Evolutionary conservation across 2,329 filamentous ascomycete species (phyloP), one percentile per base, ranked within the genome.

Genomic region (Gnomoniopsis smithogilvyi): DNA sequence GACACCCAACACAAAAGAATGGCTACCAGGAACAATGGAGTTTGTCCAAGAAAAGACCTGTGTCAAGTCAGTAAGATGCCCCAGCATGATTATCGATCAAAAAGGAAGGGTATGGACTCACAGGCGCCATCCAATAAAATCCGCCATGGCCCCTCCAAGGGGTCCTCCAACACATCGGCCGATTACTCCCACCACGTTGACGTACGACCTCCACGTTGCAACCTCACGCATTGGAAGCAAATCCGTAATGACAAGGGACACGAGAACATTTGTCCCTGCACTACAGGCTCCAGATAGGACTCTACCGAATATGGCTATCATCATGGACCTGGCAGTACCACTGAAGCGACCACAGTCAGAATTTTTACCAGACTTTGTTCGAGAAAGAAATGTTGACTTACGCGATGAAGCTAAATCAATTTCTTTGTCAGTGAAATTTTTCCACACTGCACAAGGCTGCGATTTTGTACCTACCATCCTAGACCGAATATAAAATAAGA

Each of bases 121-220:
- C 85, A 85, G 87, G 69, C 87, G 74, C 87, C 86, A 90, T 17
- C 86, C 86, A 14, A 89, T 76, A 0, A 79, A 78, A 63, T 89
- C 84, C 1, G 84, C 81, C 2, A 89, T 69, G 66, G 77, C 82
- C 2, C 86, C 87, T 1, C 86, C 87, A 0, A 87, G 58, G 3
- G 80, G 81, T 0, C 80, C 81, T 1, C 81, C 81, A 0, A 83
- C 65, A 48, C 78, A 81, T 38, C 81, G 73, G 2, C 80, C 81
- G 2, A 75, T 73, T 0, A 81, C 83, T 12, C 78, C 75, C 12
- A 79, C 76, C 0, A 84, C 73, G 47, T 84, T 83, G 58, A 82
- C 72, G 60, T 80, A 82, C 12, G 78, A 77, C 52, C 80, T 75
- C 81, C 81, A 85, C 1, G 77, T 71, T 0, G 80, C 81, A 0